Evolutionary conservation across 345 rosid genomes (phyloP).

Genomic region (Mallotus nudiflorus): DNA sequence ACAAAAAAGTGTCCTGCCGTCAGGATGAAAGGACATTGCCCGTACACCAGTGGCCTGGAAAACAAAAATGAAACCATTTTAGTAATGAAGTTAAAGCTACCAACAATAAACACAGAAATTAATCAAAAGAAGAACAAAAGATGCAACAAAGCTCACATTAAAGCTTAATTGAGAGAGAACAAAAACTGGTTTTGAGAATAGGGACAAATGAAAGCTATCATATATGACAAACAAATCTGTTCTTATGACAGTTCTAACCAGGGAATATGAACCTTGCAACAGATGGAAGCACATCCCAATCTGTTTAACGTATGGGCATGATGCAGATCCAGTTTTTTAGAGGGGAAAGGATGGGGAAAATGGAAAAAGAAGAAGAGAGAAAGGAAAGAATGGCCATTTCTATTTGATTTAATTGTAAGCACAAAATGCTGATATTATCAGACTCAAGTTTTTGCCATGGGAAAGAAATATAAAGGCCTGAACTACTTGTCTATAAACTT

Average conservation of each 20-base stretch:
- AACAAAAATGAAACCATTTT: conserved; percentile 13
- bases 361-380: neutral
- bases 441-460: neutral
- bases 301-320: too few relatives aligned
- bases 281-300: too few relatives aligned
- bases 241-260: too few relatives aligned
- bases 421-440: neutral
- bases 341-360: neutral
- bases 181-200: neutral
- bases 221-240: neutral
- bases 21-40: conserved; percentile 74
- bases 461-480: too few relatives aligned
- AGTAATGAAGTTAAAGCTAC: neutral
- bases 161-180: neutral
- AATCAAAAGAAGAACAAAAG: neutral
- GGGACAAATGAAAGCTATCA: neutral
- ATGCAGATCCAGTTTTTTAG: neutral
- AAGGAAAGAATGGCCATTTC: neutral
- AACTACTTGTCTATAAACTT: neutral
- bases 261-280: neutral
- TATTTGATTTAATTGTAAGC: neutral
- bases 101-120: neutral
- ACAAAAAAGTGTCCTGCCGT: conserved; percentile 85
- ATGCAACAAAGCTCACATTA: neutral
- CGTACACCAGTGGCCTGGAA: conserved; percentile 83